Evolutionary conservation across 1,284 basidiomycete species (phyloP).

Genomic region (Cryptococcus sp.): DNA sequence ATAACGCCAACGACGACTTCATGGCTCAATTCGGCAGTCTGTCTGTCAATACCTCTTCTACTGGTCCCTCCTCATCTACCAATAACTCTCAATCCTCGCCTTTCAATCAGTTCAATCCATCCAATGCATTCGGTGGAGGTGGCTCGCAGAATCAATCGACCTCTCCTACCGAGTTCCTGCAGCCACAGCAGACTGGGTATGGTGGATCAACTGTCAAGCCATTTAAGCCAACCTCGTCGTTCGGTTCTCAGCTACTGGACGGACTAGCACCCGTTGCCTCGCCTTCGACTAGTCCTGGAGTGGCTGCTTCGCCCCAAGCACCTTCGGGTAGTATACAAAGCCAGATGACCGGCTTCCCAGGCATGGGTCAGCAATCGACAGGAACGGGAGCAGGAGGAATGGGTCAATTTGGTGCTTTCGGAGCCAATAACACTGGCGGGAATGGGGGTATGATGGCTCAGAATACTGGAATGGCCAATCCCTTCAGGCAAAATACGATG

Average conservation of each 20-base stretch:
- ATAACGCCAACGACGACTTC: conserved; percentile 21
- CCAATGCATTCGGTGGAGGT: not conserved
- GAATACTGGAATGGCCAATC: conserved; percentile 52
- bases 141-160: conserved; percentile 6
- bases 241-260: conserved; percentile 75
- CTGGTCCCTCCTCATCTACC: not conserved
- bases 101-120: conserved; percentile 2
- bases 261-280: conserved; percentile 59
- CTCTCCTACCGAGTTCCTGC: conserved; percentile 47
- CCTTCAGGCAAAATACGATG: conserved; percentile 33
- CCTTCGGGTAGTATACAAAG: conserved; percentile 5
- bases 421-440: not conserved
- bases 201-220: conserved; percentile 64
- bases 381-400: not conserved
- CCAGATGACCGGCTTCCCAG: conserved; percentile 25
- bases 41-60: conserved; percentile 2
- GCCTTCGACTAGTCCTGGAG: not conserved
- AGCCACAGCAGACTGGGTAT: conserved; percentile 76
- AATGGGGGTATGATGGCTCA: conserved; percentile 14
- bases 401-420: not conserved
- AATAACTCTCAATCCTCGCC: conserved; percentile 4
- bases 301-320: conserved; percentile 1
- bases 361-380: not conserved
- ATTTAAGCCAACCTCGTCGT: conserved; percentile 86
- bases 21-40: conserved; percentile 24